A percentile compares a stretch with the other conserved stretches of the same genome.
phyloP scores from a whole-genome alignment of 805 yeast species.

The Ogataea dorogensis region DNA sequence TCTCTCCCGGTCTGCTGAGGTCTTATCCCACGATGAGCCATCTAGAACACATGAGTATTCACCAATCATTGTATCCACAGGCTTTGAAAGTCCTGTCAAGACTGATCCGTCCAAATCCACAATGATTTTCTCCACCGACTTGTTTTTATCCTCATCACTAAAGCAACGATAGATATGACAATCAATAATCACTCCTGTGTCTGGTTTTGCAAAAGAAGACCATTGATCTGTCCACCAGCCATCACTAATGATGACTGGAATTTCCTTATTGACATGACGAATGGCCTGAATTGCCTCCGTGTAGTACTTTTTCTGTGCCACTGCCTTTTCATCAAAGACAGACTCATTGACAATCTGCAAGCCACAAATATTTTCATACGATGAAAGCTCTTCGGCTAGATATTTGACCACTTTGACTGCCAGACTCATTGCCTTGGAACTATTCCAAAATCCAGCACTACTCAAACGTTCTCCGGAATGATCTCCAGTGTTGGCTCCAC shows the following conservation, averaged over 20 bases:
- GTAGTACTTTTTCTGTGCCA: slow-evolving; percentile 59
- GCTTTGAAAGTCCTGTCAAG: slow-evolving; percentile 45
- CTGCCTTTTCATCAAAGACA: slow-evolving; percentile 54
- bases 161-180: slow-evolving; percentile 86
- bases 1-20: slow-evolving; percentile 44
- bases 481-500: slow-evolving; percentile 84
- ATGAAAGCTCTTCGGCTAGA: slow-evolving; percentile 56
- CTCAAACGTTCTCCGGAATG: slow-evolving; percentile 74
- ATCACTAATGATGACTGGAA: slow-evolving; percentile 83
- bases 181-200: slow-evolving; percentile 71
- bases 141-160: slow-evolving; percentile 66
- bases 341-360: slow-evolving; percentile 87
- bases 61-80: slow-evolving; percentile 73
- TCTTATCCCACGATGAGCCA: slow-evolving; percentile 66
- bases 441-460: slow-evolving; percentile 64
- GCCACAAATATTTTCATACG: slow-evolving; percentile 70
- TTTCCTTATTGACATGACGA: slow-evolving; percentile 47
- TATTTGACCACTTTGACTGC: slow-evolving; percentile 54
- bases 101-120: slow-evolving; percentile 51
- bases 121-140: slow-evolving; percentile 63
- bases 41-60: slow-evolving; percentile 90
- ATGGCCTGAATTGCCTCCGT: slow-evolving; percentile 60
- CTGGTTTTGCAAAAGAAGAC: slow-evolving; percentile 55
- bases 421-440: slow-evolving; percentile 38
- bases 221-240: slow-evolving; percentile 91